Percentiles rank a stretch among this genome's conserved stretches.
Conservation (phyloP, 257 asterid genomes). For the Lycium barbarum region DNA sequence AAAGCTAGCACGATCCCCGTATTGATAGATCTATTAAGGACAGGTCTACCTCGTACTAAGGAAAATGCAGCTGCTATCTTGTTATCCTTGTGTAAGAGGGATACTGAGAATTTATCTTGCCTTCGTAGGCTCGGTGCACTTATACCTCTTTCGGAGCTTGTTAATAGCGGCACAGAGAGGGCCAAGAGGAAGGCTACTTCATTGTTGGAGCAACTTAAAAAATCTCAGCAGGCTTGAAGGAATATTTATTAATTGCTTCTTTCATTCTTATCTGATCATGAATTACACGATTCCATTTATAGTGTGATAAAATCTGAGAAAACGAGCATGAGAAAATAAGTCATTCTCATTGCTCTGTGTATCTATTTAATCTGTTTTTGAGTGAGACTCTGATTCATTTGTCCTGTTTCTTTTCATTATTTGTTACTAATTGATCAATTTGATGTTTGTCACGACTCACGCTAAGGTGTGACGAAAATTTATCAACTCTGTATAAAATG, state of each 20-base stretch:
- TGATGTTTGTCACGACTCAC: neutral
- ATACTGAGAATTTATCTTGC: constrained; percentile 65
- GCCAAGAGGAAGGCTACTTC: constrained; percentile 84
- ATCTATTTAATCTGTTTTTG: constrained; percentile 13
- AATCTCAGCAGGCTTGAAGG: constrained; percentile 45
- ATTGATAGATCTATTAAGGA: constrained; percentile 71
- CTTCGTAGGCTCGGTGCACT: constrained; percentile 80
- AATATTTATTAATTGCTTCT: constrained; percentile 22
- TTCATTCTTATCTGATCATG: constrained; percentile 36
- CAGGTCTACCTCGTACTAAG: constrained; percentile 72
- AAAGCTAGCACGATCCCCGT: constrained; percentile 81
- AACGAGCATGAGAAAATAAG: constrained; percentile 49
- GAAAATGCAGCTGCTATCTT: constrained; percentile 86
- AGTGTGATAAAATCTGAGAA: constrained; percentile 43
- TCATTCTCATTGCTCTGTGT: constrained; percentile 46
- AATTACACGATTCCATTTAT: constrained; percentile 44
- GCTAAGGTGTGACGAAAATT: neutral
- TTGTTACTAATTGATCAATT: constrained; percentile 25
- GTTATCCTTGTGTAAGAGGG: constrained; percentile 82
- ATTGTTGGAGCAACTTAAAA: constrained; percentile 72
- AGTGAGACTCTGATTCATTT: constrained; percentile 28
- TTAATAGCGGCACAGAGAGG: constrained; percentile 87
- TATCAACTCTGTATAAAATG: constrained; percentile 13
- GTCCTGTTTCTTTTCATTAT: constrained; percentile 18
- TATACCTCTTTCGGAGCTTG: constrained; percentile 73